Base-by-base conservation (phyloP, 306 rosid species). In the Dalbergia cultrata region DNA sequence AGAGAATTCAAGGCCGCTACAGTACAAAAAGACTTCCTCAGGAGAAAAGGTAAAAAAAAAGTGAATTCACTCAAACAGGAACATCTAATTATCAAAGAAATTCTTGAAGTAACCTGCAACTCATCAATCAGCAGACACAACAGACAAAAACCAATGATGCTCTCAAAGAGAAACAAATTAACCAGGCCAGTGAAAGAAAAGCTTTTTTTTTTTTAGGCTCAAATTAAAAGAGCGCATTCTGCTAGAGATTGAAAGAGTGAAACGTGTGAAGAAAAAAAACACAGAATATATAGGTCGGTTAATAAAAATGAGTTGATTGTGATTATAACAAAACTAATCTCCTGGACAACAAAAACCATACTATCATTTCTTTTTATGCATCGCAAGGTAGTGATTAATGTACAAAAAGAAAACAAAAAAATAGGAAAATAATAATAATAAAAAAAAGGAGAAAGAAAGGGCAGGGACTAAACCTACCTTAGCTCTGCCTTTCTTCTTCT, bases 391-490 rank as follows among this genome's bases (percentile, higher is more conserved):
- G 82, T 78, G 52, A 85, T 81, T 81, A 78, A 87, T 84, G 75
- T 79, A 76, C 82, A 74, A 37, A 61, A 71, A 52, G 39, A 61
- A 11, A 8, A 8, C 16, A 26, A 57, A 16, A 0, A 16, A 14
- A 8, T 16, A n/a, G n/a, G 1, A 17, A 72, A 43, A 71, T 26
- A 26, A 26, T 26, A 26, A 26, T 26, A 26, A 26, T 26, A 26
- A 26, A 22, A 22, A 22, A 22, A 22, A 22, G 26, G 35, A 61
- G 43, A 49, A 77, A 43, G 41, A 58, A 45, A 84, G 34, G 63
- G 22, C 0, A 50, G 80, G 26, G 58, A 61, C 37, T 2, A 61
- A 75, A 75, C 90, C 88, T 85, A 87, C 86, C 90, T 85, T 83
- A 37, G 17, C 17, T 13, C 47, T 50, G 14, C 18, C 57, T 50